Base-by-base conservation (phyloP, 208 protist species). In the Leishmania arabica region DNA sequence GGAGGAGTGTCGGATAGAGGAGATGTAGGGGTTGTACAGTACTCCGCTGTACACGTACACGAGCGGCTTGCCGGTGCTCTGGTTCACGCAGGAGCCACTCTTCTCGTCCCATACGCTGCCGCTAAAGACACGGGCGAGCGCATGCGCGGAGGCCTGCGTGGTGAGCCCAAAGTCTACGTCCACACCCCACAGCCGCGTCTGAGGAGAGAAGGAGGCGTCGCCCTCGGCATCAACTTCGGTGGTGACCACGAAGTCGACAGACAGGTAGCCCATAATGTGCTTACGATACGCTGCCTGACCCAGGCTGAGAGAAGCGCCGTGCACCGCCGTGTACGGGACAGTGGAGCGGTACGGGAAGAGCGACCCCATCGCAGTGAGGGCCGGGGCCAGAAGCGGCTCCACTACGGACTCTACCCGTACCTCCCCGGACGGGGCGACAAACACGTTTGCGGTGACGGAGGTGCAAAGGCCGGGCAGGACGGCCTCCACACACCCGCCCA, bases 121-220 rank as follows among this genome's bases (percentile, higher is more conserved):
- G 17, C 89, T 91, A 27, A 83, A 24, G n/a, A 85, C 79, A 31
- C 34, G 27, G 11, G 89, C 91, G 56, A 97, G 88, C 7, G 81
- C 69, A 84, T 98, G 96, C 3, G 90, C 92, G 1, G 88, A 85
- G 58, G 94, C 91, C 84, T 96, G 93, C 81, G 95, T 94, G 27
- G 94, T 94, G n/a, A 93, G 73, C 27, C 79, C 84, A 42, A 98
- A 82, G 78, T 98, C 95, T n/a, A 98, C 91, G 82, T 98, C 96
- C 0, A 98, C 95, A 24, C 88, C 96, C 93, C 90, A 98, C 11
- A 98, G 77, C 42, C 85, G 88, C 72, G 87, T 75, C 47, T 47
- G 54, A 15, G 56, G 62, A 53, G 76, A 68, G 47, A 49, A 31
- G 7, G 40, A 21, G 6, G 76, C 58, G 6, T 77, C 56, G 17